A percentile compares a stretch with the other conserved stretches of the same genome.
Conservation (phyloP, 2,329 filamentous ascomycete species). For the Colletotrichum echinochloae region DNA sequence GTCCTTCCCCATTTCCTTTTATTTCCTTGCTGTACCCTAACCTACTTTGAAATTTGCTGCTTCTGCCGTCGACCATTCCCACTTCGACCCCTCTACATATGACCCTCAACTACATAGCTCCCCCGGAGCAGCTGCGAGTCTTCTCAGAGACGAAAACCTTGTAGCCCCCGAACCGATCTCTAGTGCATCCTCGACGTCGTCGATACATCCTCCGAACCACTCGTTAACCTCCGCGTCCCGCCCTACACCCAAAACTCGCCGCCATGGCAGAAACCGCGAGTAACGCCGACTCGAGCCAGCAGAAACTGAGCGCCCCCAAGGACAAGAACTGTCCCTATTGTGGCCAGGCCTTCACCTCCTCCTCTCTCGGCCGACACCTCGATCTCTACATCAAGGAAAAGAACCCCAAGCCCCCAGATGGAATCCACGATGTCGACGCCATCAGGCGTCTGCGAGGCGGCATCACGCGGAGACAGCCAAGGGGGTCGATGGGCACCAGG, state of each 20-base stretch:
- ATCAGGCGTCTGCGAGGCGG: slow-evolving; percentile 85
- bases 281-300: slow-evolving; percentile 54
- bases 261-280: slow-evolving; percentile 46
- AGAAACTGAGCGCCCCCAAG: slow-evolving; percentile 69
- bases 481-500: slow-evolving; percentile 70
- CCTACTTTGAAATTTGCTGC: slow-evolving; percentile 20
- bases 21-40: slow-evolving; percentile 22
- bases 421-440: slow-evolving; percentile 89
- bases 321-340: slow-evolving; percentile 93
- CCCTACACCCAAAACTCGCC: slow-evolving; percentile 7
- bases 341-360: slow-evolving; percentile 90
- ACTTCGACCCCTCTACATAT: slow-evolving; percentile 20
- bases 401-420: slow-evolving; percentile 89
- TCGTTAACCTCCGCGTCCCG: slow-evolving; percentile 9
- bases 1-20: slow-evolving; percentile 26
- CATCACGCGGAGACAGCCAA: slow-evolving; percentile 88
- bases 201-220: slow-evolving; percentile 18
- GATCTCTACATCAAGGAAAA: slow-evolving; percentile 95
- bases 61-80: slow-evolving; percentile 9
- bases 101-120: slow-evolving; percentile 39
- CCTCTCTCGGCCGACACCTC: slow-evolving; percentile 90
- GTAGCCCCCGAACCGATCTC: slow-evolving; percentile 3
- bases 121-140: slow-evolving; percentile 38
- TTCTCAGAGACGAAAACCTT: slow-evolving; percentile 10
- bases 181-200: background rate